phyloP scores from a whole-genome alignment of 768 basidiomycete species.

The Saitozyma sp. region DNA sequence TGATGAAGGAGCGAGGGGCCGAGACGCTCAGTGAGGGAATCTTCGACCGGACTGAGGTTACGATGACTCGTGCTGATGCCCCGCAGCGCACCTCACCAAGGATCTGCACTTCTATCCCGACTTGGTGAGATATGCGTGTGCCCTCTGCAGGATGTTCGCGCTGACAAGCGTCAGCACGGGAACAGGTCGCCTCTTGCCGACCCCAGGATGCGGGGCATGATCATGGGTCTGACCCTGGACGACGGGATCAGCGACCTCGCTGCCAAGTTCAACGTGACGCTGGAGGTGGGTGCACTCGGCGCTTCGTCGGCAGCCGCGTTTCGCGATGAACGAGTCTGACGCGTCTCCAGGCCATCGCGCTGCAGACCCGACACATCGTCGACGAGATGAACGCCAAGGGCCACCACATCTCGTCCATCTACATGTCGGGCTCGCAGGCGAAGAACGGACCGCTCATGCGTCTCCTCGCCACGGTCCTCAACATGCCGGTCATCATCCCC shows the following conservation, averaged over 20 bases:
- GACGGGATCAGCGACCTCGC: slow-evolving; percentile 76
- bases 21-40: slow-evolving; percentile 60
- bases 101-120: slow-evolving; percentile 94
- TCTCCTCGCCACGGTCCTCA: slow-evolving; percentile 81
- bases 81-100: slow-evolving; percentile 71
- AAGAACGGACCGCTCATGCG: slow-evolving; percentile 86
- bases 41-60: neutral
- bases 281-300: slow-evolving; percentile 59
- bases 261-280: slow-evolving; percentile 81
- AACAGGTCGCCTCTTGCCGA: slow-evolving; percentile 97
- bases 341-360: slow-evolving; percentile 67
- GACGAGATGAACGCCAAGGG: slow-evolving; percentile 85
- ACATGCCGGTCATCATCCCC: slow-evolving; percentile 79
- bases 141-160: neutral
- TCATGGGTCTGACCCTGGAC: slow-evolving; percentile 82
- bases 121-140: slow-evolving; percentile 54
- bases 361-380: slow-evolving; percentile 92
- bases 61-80: slow-evolving; percentile 6
- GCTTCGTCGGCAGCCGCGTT: neutral
- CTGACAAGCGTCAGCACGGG: slow-evolving; percentile 47
- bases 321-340: neutral
- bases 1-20: slow-evolving; percentile 61
- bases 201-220: slow-evolving; percentile 88
- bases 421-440: slow-evolving; percentile 85
- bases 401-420: slow-evolving; percentile 77